phyloP scores from a whole-genome alignment of 768 basidiomycete genomes.

The Tricholoma bakamatsutake region DNA sequence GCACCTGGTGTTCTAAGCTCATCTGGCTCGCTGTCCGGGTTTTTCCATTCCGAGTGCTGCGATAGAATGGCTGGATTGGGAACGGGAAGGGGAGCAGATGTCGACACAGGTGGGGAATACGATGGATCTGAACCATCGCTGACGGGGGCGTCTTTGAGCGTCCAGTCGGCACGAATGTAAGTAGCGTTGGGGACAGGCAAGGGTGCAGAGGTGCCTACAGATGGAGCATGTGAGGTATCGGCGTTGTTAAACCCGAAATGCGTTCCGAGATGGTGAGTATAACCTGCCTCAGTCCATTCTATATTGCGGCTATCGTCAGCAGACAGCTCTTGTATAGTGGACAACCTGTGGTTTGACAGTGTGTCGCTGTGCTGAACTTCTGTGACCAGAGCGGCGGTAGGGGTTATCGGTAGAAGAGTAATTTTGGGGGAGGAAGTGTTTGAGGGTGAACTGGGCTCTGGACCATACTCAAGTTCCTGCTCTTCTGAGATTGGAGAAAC shows the following conservation, averaged over 20 bases:
- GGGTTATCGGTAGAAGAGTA: slow-evolving; percentile 31
- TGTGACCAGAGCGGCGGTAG: slow-evolving; percentile 25
- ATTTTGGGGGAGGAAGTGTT: slow-evolving; percentile 23
- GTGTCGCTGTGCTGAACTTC: slow-evolving; percentile 16
- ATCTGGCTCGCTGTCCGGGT: slow-evolving; percentile 6
- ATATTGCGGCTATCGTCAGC: slow-evolving; percentile 3
- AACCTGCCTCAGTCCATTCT: slow-evolving; percentile 3
- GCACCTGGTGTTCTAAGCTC: slow-evolving; percentile 10
- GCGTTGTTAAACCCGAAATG: neutral
- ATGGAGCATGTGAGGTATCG: slow-evolving; percentile 10
- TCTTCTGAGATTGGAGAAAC: slow-evolving; percentile 27
- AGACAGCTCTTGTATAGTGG: slow-evolving; percentile 15
- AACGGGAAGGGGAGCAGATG: slow-evolving; percentile 19
- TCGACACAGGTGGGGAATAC: slow-evolving; percentile 2
- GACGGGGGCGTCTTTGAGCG: slow-evolving; percentile 1
- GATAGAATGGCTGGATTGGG: slow-evolving; percentile 18
- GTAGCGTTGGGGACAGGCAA: slow-evolving; percentile 17
- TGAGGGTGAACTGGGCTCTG: slow-evolving; percentile 22
- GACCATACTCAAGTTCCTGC: slow-evolving; percentile 17
- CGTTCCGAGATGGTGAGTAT: slow-evolving; percentile 1
- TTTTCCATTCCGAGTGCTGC: neutral
- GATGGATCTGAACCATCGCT: slow-evolving; percentile 1
- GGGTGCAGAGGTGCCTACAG: slow-evolving; percentile 10
- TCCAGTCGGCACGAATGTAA: slow-evolving; percentile 5
- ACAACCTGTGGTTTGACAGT: slow-evolving; percentile 11